Conservation (phyloP, 179 eudicot genomes). For the Pouteria campechiana region DNA sequence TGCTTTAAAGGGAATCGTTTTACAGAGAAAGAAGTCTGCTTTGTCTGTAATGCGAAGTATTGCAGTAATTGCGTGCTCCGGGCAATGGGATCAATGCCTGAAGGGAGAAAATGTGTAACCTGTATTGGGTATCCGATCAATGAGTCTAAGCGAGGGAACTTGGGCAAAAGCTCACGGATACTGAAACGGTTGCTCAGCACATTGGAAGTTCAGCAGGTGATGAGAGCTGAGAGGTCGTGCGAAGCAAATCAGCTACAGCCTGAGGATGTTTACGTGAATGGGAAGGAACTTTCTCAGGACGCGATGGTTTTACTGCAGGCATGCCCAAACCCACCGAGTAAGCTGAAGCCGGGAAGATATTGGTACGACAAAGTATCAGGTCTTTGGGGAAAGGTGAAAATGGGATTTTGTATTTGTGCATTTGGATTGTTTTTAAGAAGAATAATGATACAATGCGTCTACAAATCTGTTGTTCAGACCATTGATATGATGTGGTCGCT, state of each 20-base stretch:
- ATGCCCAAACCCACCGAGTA: conserved; percentile 82
- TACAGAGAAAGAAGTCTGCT: conserved; percentile 87
- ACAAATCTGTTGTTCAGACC: too few species aligned
- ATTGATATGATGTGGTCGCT: too few species aligned
- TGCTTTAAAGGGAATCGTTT: conserved; percentile 83
- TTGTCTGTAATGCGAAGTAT: conserved; percentile 94
- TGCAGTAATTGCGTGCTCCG: conserved; percentile 79
- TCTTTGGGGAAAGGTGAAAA: conserved; percentile 98
- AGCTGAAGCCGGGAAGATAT: conserved; percentile 84
- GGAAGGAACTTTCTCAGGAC: conserved; percentile 76
- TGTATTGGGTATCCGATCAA: conserved; percentile 83
- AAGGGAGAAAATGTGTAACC: conserved; percentile 93
- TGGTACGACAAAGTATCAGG: conserved; percentile 99
- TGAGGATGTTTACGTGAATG: conserved; percentile 71
- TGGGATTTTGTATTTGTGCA: neutral
- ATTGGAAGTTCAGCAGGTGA: conserved; percentile 74
- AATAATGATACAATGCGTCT: too few species aligned
- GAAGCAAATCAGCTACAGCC: conserved; percentile 87
- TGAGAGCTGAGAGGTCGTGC: conserved; percentile 92
- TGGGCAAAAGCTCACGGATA: conserved; percentile 90
- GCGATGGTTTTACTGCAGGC: conserved; percentile 65
- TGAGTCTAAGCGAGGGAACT: conserved; percentile 65
- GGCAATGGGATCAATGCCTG: conserved; percentile 99
- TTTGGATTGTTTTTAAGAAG: neutral
- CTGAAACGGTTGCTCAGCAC: conserved; percentile 80